Evolutionary conservation across 2,329 filamentous ascomycete species (phyloP), one percentile per base, ranked within the genome.

Genomic region (Cladosporium oxysporum): DNA sequence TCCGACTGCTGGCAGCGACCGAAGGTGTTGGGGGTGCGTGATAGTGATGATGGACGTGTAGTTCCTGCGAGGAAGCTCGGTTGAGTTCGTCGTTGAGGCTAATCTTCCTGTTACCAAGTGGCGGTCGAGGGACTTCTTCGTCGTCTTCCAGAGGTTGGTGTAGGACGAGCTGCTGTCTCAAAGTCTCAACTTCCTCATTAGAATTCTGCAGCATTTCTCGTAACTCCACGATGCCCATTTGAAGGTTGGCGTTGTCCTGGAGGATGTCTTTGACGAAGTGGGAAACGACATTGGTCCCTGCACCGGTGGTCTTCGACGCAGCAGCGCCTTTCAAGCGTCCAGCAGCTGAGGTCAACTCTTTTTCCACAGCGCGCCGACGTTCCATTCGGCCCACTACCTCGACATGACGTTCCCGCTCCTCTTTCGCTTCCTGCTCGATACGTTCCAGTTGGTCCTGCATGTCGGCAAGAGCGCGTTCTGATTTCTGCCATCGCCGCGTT

Each of bases 241-340:
- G 95, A 53, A 99, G 82, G 71, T 92, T 97, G 11, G 93, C 92
- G 75, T 99, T 99, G 77, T 99, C 95, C 73, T 96, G 90, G 21
- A 99, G 83, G 65, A 99, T 91, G 76, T 98, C 95, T 71, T 93
- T 92, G 65, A 99, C 95, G 72, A 99, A 98, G 75, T 96, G 92
- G 23, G 92, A 93, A n/a, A 98, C 92, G 44, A 96, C 92, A 66
- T 83, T 88, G 68, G 83, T 87, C 11, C 86, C 84, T 65, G 81
- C 82, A 63, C 61, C 50, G 49, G 91, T 80, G 2, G 88, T 87
- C 70, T 88, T 90, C 31, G 85, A 84, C 0, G 90, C 91, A 3
- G 92, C 92, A 14, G 91, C 90, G 11, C 91, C 90, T 78, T 94
- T 95, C 62, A 96, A 83, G 64, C 92, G 86, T 35, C 90, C 90